Percentiles rank a stretch among this genome's conserved stretches.
Conservation (phyloP, 2,329 filamentous ascomycete genomes). For the Whalleya microplaca region DNA sequence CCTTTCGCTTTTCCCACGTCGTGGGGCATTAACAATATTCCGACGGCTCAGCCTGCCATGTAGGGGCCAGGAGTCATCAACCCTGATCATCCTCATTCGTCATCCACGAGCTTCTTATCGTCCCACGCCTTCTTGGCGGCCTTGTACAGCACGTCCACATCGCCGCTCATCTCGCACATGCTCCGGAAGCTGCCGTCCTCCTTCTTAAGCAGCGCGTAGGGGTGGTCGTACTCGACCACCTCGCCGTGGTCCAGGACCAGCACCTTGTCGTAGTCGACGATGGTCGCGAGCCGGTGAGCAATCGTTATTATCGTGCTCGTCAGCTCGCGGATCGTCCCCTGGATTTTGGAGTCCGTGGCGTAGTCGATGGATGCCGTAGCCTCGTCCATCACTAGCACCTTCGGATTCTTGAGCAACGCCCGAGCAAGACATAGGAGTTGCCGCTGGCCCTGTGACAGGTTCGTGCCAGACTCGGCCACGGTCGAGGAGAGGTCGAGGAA, state of each 20-base stretch:
- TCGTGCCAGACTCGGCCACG: conserved; percentile 88
- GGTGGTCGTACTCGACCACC: conserved; percentile 89
- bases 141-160: conserved; percentile 54
- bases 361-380: conserved; percentile 98
- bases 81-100: no score
- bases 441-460: conserved; percentile 93
- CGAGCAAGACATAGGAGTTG: conserved; percentile 93
- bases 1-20: no score
- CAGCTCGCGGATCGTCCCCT: conserved; percentile 93
- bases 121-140: conserved; percentile 58
- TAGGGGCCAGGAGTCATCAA: no score
- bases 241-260: conserved; percentile 88
- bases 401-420: conserved; percentile 87
- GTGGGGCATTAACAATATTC: no score
- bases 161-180: conserved; percentile 70
- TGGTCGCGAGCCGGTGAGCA: conserved; percentile 92
- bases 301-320: conserved; percentile 95
- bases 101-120: conserved; percentile 44
- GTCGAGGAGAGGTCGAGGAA: conserved; percentile 85
- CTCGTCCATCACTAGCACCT: conserved; percentile 98
- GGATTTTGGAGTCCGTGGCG: conserved; percentile 91
- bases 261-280: conserved; percentile 98
- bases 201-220: conserved; percentile 77
- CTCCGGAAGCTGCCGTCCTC: conserved; percentile 65
- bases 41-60: no score